Evolutionary conservation across 1,139 yeast genomes (phyloP), one percentile per base, ranked within the genome.

Genomic region (Geotrichum fermentans): DNA sequence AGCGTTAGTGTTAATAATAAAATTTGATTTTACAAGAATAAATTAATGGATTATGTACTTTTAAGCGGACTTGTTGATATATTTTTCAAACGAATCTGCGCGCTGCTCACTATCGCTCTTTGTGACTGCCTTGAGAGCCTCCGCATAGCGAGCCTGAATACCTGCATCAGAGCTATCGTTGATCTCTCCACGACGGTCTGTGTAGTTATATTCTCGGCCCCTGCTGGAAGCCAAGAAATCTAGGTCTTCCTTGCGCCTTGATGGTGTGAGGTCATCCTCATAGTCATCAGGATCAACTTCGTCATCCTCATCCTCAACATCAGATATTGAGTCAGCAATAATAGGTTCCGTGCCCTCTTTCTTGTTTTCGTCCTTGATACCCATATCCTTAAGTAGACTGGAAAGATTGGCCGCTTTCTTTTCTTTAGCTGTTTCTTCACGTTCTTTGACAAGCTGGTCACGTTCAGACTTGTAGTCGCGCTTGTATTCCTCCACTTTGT

Each of bases 401-500:
- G 78, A 74, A 60, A 94, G 71, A 21, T 84, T 83, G 56, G 79
- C 76, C 32, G 87, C 82, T 67, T 88, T 89, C 60, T 83, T 75
- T 60, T 74, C 72, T 63, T 82, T 80, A 58, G 85, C 95, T 50
- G 80, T 81, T 49, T 82, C 83, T 57, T 84, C 88, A 62, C 88
- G 86, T 58, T 85, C 80, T 64, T 83, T 79, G 53, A 85, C 64
- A 22, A 92, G 80, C 59, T 86, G 73, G 51, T 92, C 97, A 60
- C 97, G 78, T 68, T 94, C 98, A 2, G 83, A 81, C 61, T 81
- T 80, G 65, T 92, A 94, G 61, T 73, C 90, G 52, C 80, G 79
- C 54, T 89, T 80, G 67, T 84, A 94, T 67, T 94, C 98, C 34
- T 82, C 88, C 37, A 84, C 90, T 67, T 94, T 94, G 55, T 78